Evolutionary conservation across 768 basidiomycete species (phyloP).

Genomic region (Agrocybe pediades): DNA sequence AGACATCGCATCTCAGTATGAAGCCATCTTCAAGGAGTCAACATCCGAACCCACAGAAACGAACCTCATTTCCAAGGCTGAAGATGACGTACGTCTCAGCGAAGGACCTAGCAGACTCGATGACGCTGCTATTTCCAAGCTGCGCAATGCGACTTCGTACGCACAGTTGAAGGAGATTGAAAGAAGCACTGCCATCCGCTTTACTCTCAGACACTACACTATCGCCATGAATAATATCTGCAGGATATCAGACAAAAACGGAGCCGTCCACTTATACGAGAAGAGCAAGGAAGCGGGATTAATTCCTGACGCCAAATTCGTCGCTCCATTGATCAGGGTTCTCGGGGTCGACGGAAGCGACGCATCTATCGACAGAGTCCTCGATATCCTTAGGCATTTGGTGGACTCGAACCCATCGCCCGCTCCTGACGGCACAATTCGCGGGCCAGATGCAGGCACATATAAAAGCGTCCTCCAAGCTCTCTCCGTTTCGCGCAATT

Average conservation of each 20-base stretch:
- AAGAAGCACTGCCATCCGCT: slow-evolving; percentile 37
- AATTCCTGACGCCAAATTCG: slow-evolving; percentile 47
- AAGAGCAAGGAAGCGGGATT: slow-evolving; percentile 44
- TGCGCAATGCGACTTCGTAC: slow-evolving; percentile 41
- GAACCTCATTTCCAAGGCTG: background rate
- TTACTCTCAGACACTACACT: slow-evolving; percentile 52
- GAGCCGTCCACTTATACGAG: slow-evolving; percentile 53
- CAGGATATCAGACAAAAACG: slow-evolving; percentile 33
- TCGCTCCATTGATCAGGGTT: slow-evolving; percentile 54
- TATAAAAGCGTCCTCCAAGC: slow-evolving; percentile 57
- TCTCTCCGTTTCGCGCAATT: slow-evolving; percentile 43
- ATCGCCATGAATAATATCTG: slow-evolving; percentile 54
- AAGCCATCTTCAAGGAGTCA: background rate
- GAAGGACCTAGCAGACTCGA: background rate
- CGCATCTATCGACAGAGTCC: slow-evolving; percentile 50
- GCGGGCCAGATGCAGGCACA: slow-evolving; percentile 51
- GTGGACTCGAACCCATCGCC: slow-evolving; percentile 13
- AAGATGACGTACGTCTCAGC: background rate
- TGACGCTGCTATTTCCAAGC: slow-evolving; percentile 27
- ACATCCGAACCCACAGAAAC: background rate
- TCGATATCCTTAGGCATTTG: slow-evolving; percentile 44
- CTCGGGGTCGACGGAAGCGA: slow-evolving; percentile 48
- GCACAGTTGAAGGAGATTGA: slow-evolving; percentile 46
- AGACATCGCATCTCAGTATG: slow-evolving; percentile 40
- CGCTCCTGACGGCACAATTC: slow-evolving; percentile 27